Evolutionary conservation across 176 grass and related monocot species (phyloP), one percentile per base, ranked within the genome.

Genomic region (Melocanna baccifera): DNA sequence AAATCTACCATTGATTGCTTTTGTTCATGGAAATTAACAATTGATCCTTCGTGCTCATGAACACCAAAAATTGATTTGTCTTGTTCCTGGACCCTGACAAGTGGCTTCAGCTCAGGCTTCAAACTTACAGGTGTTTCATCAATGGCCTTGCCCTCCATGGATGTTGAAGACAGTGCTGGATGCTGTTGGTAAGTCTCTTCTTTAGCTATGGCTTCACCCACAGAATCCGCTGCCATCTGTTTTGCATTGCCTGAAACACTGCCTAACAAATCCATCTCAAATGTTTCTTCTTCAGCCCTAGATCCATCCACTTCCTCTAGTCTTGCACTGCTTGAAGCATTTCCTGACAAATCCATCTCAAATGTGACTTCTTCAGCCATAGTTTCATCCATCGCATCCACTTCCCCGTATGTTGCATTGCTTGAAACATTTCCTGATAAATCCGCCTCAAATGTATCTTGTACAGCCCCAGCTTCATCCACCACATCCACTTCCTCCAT

Each of bases 341-440:
- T 53, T 55, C 8, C 47, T 36, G 77, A 36, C 19, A 67, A 23
- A 51, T 36, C 3, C 13, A 39, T 70, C 53, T 70, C 65, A 62
- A 71, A 42, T 79, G 29, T 37, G 12, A 78, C 41, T 62, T 78
- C 51, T 37, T 71, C 55, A 12, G 15, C 42, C 2, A 9, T 5
- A 12, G 13, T 57, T 75, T 75, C 39, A 68, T 23, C 70, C 14
- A 73, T 19, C 7, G 11, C 11, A 66, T 73, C 7, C 19, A 36
- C 55, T 63, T 62, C 70, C 26, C 37, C 28, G 36, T 81, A 52
- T 37, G 39, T 28, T 25, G 13, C 61, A 67, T 28, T 36, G 22
- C 50, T 87, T 82, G 51, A 69, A 82, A 64, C 14, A 82, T 62
- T 76, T 12, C 77, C 69, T 40, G 30, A 59, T 6, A 66, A 80